Percentiles rank a stretch among this genome's conserved stretches.
phyloP scores from a whole-genome alignment of 352 stramenopile genomes.

The Globisporangium iwayamae region DNA sequence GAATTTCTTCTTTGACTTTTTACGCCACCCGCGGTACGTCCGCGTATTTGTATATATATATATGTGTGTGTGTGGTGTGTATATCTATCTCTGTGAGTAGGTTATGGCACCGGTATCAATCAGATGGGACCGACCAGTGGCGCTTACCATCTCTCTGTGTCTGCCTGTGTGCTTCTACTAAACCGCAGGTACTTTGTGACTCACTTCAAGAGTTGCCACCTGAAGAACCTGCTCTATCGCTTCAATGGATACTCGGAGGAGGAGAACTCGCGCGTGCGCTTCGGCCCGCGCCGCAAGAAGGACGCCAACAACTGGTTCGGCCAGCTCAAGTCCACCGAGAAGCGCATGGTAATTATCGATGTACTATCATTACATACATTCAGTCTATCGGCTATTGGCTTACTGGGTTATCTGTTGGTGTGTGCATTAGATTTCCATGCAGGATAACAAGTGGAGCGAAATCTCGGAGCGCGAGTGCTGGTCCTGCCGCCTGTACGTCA shows the following conservation, averaged over 20 bases:
- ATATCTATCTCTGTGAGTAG: background rate
- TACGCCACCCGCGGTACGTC: slow-evolving; percentile 59
- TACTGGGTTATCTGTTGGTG: background rate
- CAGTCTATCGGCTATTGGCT: background rate
- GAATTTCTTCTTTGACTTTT: slow-evolving; percentile 80
- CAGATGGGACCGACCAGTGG: background rate
- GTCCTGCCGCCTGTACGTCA: slow-evolving; percentile 55
- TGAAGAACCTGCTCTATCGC: slow-evolving; percentile 75
- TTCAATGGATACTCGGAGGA: slow-evolving; percentile 75
- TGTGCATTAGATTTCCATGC: slow-evolving; percentile 64
- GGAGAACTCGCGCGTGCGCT: slow-evolving; percentile 69
- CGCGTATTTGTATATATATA: too few species aligned
- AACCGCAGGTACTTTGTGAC: slow-evolving; percentile 65
- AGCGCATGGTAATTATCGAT: slow-evolving; percentile 53
- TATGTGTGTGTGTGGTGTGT: too few species aligned
- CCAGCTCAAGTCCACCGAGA: slow-evolving; percentile 83
- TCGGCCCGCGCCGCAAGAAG: slow-evolving; percentile 64
- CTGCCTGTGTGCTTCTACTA: background rate
- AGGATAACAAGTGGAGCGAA: slow-evolving; percentile 84
- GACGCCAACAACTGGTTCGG: slow-evolving; percentile 69
- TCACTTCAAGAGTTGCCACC: slow-evolving; percentile 77
- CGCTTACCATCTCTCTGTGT: slow-evolving; percentile 6
- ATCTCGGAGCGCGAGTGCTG: slow-evolving; percentile 73
- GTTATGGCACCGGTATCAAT: background rate
- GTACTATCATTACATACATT: background rate